Evolutionary conservation across 2,329 filamentous ascomycete genomes (phyloP).

Genomic region (Epicoccum sorghinum): DNA sequence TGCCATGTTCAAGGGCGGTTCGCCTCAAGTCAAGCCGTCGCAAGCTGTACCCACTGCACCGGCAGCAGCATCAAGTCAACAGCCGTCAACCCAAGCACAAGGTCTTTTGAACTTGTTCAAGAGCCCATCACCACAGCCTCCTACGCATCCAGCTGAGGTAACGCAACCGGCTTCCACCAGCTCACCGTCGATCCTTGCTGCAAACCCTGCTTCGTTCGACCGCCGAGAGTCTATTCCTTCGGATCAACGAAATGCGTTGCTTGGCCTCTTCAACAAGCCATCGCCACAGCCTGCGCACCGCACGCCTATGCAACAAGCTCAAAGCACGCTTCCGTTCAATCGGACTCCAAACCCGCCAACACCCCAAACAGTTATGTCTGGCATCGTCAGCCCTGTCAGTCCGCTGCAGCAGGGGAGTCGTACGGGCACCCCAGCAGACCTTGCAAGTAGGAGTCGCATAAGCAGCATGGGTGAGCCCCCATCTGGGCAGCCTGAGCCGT

Average conservation of each 20-base stretch:
- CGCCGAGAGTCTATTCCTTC: conserved; percentile 34
- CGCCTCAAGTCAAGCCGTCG: conserved; percentile 7
- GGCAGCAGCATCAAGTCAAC: conserved; percentile 22
- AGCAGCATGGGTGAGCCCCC: conserved; percentile 40
- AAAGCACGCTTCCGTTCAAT: conserved; percentile 26
- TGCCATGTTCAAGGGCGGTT: conserved; percentile 24
- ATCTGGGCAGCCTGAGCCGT: background rate
- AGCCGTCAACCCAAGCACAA: conserved; percentile 9
- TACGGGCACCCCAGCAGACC: conserved; percentile 35
- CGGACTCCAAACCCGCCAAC: conserved; percentile 35
- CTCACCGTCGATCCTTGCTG: conserved; percentile 5
- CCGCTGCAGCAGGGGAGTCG: conserved; percentile 39
- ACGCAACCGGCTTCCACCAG: background rate
- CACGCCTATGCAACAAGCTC: conserved; percentile 20
- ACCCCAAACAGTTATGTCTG: conserved; percentile 41
- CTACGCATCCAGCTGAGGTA: background rate
- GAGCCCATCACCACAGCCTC: conserved; percentile 11
- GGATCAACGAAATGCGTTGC: conserved; percentile 44
- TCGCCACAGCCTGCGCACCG: conserved; percentile 22
- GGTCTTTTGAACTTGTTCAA: conserved; percentile 18
- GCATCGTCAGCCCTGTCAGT: conserved; percentile 47
- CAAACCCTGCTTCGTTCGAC: conserved; percentile 25
- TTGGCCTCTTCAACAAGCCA: conserved; percentile 46
- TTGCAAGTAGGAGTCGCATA: conserved; percentile 40
- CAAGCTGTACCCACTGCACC: conserved; percentile 12